These are phyloP conservation scores for Aspergillus biplanus DNA, from an alignment of 495 filamentous ascomycete species.

Conservation along the genomic window DNA sequence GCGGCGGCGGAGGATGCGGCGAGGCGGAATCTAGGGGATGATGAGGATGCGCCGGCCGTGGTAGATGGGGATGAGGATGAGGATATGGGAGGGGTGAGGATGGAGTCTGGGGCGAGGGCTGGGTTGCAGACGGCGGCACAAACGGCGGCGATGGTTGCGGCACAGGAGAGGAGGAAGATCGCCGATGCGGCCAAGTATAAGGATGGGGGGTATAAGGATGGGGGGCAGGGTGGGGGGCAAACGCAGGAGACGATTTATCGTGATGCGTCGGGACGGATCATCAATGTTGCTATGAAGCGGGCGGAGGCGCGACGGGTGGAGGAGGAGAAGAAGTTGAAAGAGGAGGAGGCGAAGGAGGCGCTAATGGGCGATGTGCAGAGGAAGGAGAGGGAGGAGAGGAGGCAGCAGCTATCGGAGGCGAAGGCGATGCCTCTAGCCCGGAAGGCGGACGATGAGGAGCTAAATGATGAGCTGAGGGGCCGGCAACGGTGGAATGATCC, in stretches of 20 bases:
- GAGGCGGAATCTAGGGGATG: slow-evolving; percentile 39
- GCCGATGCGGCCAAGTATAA: slow-evolving; percentile 46
- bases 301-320: slow-evolving; percentile 78
- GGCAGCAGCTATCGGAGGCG: slow-evolving; percentile 72
- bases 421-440: slow-evolving; percentile 79
- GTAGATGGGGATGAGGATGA: slow-evolving; percentile 35
- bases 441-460: slow-evolving; percentile 73
- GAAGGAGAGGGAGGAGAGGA: slow-evolving; percentile 56
- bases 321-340: slow-evolving; percentile 69
- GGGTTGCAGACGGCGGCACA: slow-evolving; percentile 83
- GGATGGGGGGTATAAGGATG: slow-evolving; percentile 33
- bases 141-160: slow-evolving; percentile 75
- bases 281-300: slow-evolving; percentile 87
- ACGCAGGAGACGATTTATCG: slow-evolving; percentile 85
- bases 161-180: slow-evolving; percentile 60
- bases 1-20: slow-evolving; percentile 66
- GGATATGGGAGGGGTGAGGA: slow-evolving; percentile 40
- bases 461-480: slow-evolving; percentile 83
- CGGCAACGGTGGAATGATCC: slow-evolving; percentile 90
- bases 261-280: slow-evolving; percentile 87
- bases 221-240: slow-evolving; percentile 25
- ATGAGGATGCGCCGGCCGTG: slow-evolving; percentile 50
- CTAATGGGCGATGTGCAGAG: slow-evolving; percentile 85
- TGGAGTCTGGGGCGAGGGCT: slow-evolving; percentile 84
- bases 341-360: slow-evolving; percentile 62